Conservation (phyloP, 768 basidiomycete genomes). For the Thelephora aurantiotincta region DNA sequence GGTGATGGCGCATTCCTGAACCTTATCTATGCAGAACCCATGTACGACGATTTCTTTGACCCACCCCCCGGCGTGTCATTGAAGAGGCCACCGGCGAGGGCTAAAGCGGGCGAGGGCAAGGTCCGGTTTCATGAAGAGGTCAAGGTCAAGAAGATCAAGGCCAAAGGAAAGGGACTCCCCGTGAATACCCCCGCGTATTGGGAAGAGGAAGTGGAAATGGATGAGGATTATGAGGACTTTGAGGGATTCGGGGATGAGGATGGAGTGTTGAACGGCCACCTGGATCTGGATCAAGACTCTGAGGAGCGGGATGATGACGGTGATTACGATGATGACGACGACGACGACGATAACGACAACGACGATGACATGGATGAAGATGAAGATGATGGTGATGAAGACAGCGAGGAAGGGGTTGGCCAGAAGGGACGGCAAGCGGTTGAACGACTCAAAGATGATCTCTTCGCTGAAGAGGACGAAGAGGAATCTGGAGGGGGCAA, state of each 20-base stretch:
- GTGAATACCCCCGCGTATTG: constrained; percentile 24
- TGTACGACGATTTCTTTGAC: constrained; percentile 75
- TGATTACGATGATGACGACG: constrained; percentile 17
- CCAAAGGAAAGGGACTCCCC: constrained; percentile 52
- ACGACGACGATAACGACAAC: constrained; percentile 21
- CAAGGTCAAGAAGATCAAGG: constrained; percentile 66
- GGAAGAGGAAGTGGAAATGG: constrained; percentile 27
- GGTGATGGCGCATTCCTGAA: neutral
- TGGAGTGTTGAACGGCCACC: constrained; percentile 10
- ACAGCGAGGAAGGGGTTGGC: constrained; percentile 8
- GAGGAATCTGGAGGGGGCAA: constrained; percentile 17
- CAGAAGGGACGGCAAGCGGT: constrained; percentile 1
- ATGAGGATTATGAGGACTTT: constrained; percentile 22
- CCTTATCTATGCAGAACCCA: constrained; percentile 29
- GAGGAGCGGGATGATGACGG: constrained; percentile 17
- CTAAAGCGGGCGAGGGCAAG: constrained; percentile 19
- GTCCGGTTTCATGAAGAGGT: constrained; percentile 79
- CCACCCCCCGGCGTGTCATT: constrained; percentile 26
- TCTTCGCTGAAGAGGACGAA: constrained; percentile 15
- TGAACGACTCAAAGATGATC: constrained; percentile 7
- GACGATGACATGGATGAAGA: constrained; percentile 15
- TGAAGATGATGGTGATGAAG: constrained; percentile 10
- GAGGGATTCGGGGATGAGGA: constrained; percentile 9
- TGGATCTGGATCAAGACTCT: constrained; percentile 4
- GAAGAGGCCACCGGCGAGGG: constrained; percentile 11